Evolutionary conservation across 305 asterid genomes (phyloP), one percentile per base, ranked within the genome.

Genomic region (Fraxinus floribunda): DNA sequence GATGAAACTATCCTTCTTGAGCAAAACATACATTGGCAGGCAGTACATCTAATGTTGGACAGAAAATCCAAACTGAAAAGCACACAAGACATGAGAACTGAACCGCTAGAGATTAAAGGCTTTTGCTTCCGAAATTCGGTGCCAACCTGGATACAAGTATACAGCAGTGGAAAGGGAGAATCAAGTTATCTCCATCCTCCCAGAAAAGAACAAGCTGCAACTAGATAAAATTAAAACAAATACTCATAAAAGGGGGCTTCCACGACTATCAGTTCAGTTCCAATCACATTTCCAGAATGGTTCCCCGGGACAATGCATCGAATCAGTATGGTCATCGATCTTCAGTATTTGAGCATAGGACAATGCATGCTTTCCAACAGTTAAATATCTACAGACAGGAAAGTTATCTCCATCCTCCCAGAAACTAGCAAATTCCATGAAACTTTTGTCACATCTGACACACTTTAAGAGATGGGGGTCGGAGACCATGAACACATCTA

Each of bases 331-430:
- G 57, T 9, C 68, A 66, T 77, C 72, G 10, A 46, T 64, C 83
- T 79, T 57, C 77, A 78, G 76, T 68, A n/a, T 72, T 76, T 7
- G 77, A 75, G 75, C 75, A 49, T 60, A 32, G 41, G 20, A 32
- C 16, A 34, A 80, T 71, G 76, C 86, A 83, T 62, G 86, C 83
- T 87, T 89, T 81, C 87, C 84, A 70, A 83, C 85, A 84, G 89
- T 89, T 78, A 83, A 83, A 77, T 88, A 88, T 90, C 86, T 87
- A 90, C 91, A 88, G 86, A 78, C 75, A 83, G 86, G 85, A 88
- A 85, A 77, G 81, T 81, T 79, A 81, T 84, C 85, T 79, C 84
- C 75, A 74, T 44, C 68, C 76, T 82, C n/a, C 18, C 39, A 72
- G 13, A 16, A 32, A 72, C 46, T 73, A 73, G 77, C 52, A 73